Base-by-base conservation (phyloP, 2,329 filamentous ascomycete genomes). In the Venturia asperata region DNA sequence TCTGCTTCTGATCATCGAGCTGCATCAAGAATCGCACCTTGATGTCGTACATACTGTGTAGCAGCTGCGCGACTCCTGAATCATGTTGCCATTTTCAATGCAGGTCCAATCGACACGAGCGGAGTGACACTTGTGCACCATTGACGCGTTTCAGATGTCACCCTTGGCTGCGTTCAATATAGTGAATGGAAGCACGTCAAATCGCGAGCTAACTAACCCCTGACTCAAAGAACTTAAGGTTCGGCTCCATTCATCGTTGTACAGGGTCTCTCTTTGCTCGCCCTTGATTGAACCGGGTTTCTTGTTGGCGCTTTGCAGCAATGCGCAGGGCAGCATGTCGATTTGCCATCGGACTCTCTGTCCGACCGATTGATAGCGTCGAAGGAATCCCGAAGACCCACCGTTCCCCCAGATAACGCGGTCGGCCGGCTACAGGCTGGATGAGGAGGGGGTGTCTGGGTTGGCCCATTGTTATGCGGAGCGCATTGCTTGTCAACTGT, bases 121-220 rank as follows among this genome's bases (percentile, higher is more conserved):
- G 15, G 19, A 9, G 27, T 37, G 27, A 56, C 19, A 9, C 30
- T 9, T 37, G 52, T n/a, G 52, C 52, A 58, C 10, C 27, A 58
- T 37, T 13, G 17, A 34, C 30, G 52, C 24, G 52, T 58, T 58
- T 58, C 52, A 58, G 5, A 21, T 37, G 52, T n/a, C 19, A 34
- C 13, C 27, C 30, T 58, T 58, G 52, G 52, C 52, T 37, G 52
- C 30, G 15, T 37, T 58, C 52, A 58, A 58, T 58, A 58, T 37
- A 58, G 52, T 58, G 30, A 19, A 7, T n/a, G 34, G 52, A 30
- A 56, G 15, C 52, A 30, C 30, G 30, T 56, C 52, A 56, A 37
- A 6, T 37, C 52, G 27, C 4, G 15, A 19, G 19, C 27, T 56
- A 37, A 37, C 13, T 37, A 13, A 34, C 15, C 19, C 30, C 52